Base-by-base conservation (phyloP, 2,329 filamentous ascomycete genomes). In the Exophiala phaeomuriformis region DNA sequence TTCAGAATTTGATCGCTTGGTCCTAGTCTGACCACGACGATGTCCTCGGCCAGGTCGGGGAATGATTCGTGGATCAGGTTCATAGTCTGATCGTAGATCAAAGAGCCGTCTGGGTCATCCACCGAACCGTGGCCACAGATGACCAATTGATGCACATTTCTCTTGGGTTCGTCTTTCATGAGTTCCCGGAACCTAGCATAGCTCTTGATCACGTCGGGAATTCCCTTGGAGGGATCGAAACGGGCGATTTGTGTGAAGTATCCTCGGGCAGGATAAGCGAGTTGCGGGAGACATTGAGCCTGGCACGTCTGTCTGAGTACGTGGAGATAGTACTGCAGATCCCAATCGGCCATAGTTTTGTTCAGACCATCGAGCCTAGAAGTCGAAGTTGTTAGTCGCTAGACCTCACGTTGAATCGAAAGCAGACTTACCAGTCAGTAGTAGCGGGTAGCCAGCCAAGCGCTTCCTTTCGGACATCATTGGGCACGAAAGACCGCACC, bases 211-310 rank as follows among this genome's bases (percentile, higher is more conserved):
- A 90, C 85, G 48, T 87, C 85, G 0, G 84, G 81, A 40, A 91
- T 89, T 5, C 88, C 88, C 71, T 91, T 93, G 44, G 86, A 82
- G 0, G 88, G 88, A 61, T 93, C 88, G 66, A 93, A 93, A 19
- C 88, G 84, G 1, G 88, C 86, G 29, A 91, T 81, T 66, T 93
- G 88, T 4, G 85, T 78, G 61, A 93, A 88, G 68, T 90, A 93
- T 78, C 7, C 73, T 70, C 2, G 82, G 80, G 69, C 76, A 83
- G 42, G 74, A 71, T 30, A 85, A 70, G 62, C 77, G 72, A n/a
- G 77, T 75, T 71, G 68, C 69, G 47, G n/a, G 46, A 56, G n/a
- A 36, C 78, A 69, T 68, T 83, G 74, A 45, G 78, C 67, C 63
- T 78, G 71, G 68, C 81, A 83, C 65, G 80, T 74, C 2, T 73